These are phyloP conservation scores for Gynochthodes officinalis DNA, from an alignment of 257 asterid species.

Conservation along the genomic window DNA sequence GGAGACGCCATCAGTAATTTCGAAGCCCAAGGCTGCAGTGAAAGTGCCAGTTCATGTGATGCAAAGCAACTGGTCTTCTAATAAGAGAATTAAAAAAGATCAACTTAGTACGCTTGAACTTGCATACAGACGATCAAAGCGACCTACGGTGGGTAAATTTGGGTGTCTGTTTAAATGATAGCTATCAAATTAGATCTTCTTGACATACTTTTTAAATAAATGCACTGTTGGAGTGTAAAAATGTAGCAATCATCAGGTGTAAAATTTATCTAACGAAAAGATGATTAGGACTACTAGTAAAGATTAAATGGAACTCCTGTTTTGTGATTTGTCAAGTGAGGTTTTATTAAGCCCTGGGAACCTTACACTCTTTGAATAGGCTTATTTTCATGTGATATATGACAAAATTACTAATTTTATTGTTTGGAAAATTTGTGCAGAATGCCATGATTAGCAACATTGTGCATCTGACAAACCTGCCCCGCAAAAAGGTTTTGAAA, in stretches of 20 bases:
- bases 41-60: conserved; percentile 72
- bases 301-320: background rate
- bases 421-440: conserved; percentile 35
- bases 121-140: conserved; percentile 72
- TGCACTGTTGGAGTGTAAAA: background rate
- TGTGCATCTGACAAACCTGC: conserved; percentile 82
- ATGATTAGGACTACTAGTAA: background rate
- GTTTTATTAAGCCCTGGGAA: background rate
- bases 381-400: background rate
- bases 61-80: conserved; percentile 77
- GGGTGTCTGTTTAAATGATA: background rate
- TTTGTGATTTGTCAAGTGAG: background rate
- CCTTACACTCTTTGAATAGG: background rate
- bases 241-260: background rate
- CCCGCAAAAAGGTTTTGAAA: conserved; percentile 74
- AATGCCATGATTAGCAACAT: conserved; percentile 85
- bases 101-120: conserved; percentile 83
- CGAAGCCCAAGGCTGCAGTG: conserved; percentile 36
- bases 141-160: conserved; percentile 79
- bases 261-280: background rate
- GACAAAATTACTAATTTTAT: background rate
- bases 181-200: background rate
- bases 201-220: background rate
- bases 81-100: conserved; percentile 81
- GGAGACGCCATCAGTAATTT: conserved; percentile 28